phyloP scores from a whole-genome alignment of 768 basidiomycete genomes.

The Mycena maculata region DNA sequence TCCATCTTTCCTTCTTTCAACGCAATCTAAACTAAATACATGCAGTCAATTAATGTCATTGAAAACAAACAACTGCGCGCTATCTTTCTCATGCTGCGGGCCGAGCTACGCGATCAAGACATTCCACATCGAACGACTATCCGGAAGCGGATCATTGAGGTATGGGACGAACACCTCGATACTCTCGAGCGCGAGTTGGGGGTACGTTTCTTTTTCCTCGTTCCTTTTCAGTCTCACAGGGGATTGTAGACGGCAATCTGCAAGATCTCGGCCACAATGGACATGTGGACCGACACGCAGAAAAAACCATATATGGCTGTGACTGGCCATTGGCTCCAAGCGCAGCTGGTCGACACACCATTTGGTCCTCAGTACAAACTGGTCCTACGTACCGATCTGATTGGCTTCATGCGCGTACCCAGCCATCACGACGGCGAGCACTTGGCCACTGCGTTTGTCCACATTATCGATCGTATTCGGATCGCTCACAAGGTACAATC shows the following conservation, averaged over 20 bases:
- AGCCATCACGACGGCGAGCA: no score
- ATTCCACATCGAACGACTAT: slow-evolving; percentile 44
- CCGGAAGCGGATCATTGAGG: slow-evolving; percentile 36
- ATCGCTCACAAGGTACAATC: slow-evolving; percentile 41
- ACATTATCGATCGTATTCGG: slow-evolving; percentile 42
- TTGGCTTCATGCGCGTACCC: no score
- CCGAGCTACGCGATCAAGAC: slow-evolving; percentile 45
- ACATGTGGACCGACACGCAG: slow-evolving; percentile 52
- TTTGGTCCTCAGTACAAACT: no score
- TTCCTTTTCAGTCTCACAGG: background rate
- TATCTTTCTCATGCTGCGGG: slow-evolving; percentile 39
- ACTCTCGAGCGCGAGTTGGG: no score
- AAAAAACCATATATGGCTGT: slow-evolving; percentile 47
- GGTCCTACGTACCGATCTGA: no score
- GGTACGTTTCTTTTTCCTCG: slow-evolving; percentile 2
- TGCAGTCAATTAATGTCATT: slow-evolving; percentile 16
- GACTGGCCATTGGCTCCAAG: no score
- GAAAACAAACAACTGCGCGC: slow-evolving; percentile 35
- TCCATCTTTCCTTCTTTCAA: background rate
- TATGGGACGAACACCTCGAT: no score
- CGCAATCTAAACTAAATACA: background rate
- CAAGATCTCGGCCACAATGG: slow-evolving; percentile 50
- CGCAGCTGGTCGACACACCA: no score
- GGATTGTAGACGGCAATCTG: slow-evolving; percentile 40
- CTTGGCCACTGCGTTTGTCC: no score